Base-by-base conservation (phyloP, 345 rosid species). In the Anastatica hierochuntica region DNA sequence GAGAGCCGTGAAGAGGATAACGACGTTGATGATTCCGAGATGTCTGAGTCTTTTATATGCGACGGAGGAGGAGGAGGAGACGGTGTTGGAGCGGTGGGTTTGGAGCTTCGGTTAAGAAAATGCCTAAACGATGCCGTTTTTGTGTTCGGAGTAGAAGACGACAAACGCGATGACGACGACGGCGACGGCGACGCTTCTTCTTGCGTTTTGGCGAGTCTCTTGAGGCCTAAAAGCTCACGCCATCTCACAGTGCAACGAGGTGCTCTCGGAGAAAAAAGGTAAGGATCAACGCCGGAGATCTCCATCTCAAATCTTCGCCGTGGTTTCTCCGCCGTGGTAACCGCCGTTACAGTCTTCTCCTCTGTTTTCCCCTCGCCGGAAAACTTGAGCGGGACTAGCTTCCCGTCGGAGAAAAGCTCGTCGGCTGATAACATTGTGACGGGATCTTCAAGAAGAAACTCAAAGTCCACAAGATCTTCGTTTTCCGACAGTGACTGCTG, bases 361-460 rank as follows among this genome's bases (percentile, higher is more conserved):
- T 39, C 64, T 4, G 53, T 9, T 0, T 72, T 50, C 17, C 1
- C 10, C 5, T 24, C 31, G 23, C 63, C 44, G 8, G 83, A 62
- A 10, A 84, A 65, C 43, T 83, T 90, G 7, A 88, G 72, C 3
- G 98, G 96, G 49, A 90, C 71, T 14, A 90, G 79, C 61, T 84
- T 88, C 5, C 98, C 98, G 50, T 82, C 79, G 53, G 81, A 79
- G 64, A 90, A 90, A 53, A 90, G 88, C 77, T 92, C 79, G 53
- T 92, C 98, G 8, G 98, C 98, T 3, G 96, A 76, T 3, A 92
- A 74, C 96, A 92, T 85, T 16, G 82, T 56, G 19, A 81, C 85
- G 10, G 96, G 85, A 72, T 88, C 81, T 33, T 81, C 83, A 14
- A 83, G 82, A 11, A 88, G 75, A 74, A 92, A 92, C 84, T 92